Evolutionary conservation across 2,329 filamentous ascomycete species (phyloP), one percentile per base, ranked within the genome.

Genomic region (Ophidiomyces ophidiicola): DNA sequence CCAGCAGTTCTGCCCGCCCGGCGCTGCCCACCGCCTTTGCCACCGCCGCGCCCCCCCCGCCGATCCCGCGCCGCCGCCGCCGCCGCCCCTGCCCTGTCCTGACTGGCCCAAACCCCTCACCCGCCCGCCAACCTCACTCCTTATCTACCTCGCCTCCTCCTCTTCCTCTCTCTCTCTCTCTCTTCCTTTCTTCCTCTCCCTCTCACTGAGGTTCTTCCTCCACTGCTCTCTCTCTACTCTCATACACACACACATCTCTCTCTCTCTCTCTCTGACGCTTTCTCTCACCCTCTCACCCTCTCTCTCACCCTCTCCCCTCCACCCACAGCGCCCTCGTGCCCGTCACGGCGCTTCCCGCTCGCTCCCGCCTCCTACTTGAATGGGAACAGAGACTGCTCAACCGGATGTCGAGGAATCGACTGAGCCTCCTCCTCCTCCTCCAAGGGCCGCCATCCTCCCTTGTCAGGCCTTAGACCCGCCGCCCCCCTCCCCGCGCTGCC

Each of bases 341-440:
- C 30, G 26, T 28, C 31, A 44, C 37, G 25, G 31, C 42, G 29
- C 41, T 43, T 35, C 35, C 31, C 19, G 28, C 10, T 26, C 24
- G 25, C 29, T 15, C 20, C 21, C 15, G 15, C 24, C 32, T 36
- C 39, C 37, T 44, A 32, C 53, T 60, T 60, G 57, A 59, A 61
- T 61, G 58, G 58, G 57, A 56, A 56, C 56, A 52, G 58, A 60
- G 49, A 57, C 47, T 39, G 50, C 50, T 43, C 53, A 47, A 32
- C 51, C 50, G 46, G 57, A 60, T 57, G 58, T 61, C 58, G 57
- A 61, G 52, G 58, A 61, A 54, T 56, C 58, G 58, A 58, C 58
- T 38, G 58, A 61, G 39, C 56, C 56, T 46, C 56, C 57, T 58
- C 57, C 57, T 54, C 52, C 53, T 59, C 46, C 50, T 54, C 56